Evolutionary conservation across 179 eudicot species (phyloP).

Genomic region (Actinidia polygama): DNA sequence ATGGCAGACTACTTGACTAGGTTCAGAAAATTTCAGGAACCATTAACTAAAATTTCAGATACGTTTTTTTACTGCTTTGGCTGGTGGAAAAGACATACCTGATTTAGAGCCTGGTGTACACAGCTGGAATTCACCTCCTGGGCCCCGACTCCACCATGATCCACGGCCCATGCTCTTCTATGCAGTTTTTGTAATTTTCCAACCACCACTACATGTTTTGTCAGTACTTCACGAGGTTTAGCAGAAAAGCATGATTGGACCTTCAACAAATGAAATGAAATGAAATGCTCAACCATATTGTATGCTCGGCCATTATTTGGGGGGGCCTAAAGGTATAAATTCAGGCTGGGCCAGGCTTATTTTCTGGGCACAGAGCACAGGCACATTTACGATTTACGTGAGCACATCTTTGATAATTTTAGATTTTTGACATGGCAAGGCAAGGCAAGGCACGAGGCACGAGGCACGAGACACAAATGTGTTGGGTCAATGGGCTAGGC

Average conservation of each 20-base stretch:
- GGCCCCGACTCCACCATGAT: not conserved
- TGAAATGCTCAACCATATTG: not conserved
- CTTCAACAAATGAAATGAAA: not conserved
- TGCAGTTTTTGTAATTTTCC: not conserved
- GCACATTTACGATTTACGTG: no score
- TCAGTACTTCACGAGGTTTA: not conserved
- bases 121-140: conserved; percentile 7
- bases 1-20: not conserved
- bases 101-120: conserved; percentile 12
- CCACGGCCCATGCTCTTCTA: not conserved
- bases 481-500: no score
- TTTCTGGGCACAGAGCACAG: no score
- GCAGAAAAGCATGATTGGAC: conserved; percentile 14
- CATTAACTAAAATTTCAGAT: not conserved
- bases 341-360: no score
- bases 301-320: not conserved
- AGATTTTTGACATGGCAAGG: no score
- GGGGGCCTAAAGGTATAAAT: not conserved
- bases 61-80: not conserved
- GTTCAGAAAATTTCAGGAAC: not conserved
- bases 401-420: no score
- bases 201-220: not conserved
- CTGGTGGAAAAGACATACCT: not conserved
- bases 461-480: no score
- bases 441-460: no score